Evolutionary conservation across 306 rosid genomes (phyloP).

Genomic region (Arachis stenosperma): DNA sequence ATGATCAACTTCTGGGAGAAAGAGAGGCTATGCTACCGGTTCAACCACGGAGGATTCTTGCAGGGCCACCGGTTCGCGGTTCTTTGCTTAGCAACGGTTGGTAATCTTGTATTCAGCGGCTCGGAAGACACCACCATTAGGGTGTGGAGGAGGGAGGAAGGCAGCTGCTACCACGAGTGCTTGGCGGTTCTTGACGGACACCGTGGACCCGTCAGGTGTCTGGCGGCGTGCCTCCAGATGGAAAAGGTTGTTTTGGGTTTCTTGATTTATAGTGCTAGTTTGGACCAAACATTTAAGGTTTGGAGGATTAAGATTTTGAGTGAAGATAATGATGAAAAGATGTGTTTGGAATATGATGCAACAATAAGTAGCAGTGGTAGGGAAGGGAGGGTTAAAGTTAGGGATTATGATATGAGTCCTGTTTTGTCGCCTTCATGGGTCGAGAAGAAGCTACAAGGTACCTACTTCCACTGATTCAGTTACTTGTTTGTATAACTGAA

Average conservation of each 20-base stretch:
- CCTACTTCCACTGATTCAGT: slow-evolving; percentile 26
- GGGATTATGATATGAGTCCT: slow-evolving; percentile 53
- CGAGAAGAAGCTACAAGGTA: slow-evolving; percentile 61
- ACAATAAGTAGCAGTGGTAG: not conserved
- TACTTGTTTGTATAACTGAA: too few species aligned
- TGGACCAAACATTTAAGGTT: slow-evolving; percentile 71
- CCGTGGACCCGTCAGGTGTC: slow-evolving; percentile 76
- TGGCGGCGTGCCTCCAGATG: slow-evolving; percentile 69
- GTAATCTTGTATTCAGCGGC: slow-evolving; percentile 71
- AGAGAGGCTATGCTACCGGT: slow-evolving; percentile 62
- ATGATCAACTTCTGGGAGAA: slow-evolving; percentile 71
- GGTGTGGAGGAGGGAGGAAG: slow-evolving; percentile 73
- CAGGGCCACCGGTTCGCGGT: slow-evolving; percentile 74
- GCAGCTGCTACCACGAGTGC: slow-evolving; percentile 71
- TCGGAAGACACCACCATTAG: slow-evolving; percentile 79
- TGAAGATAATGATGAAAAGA: slow-evolving; percentile 53
- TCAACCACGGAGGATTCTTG: slow-evolving; percentile 72
- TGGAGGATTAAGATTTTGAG: slow-evolving; percentile 73
- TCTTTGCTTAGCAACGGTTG: slow-evolving; percentile 64
- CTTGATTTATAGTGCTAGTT: slow-evolving; percentile 67
- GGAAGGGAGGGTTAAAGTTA: slow-evolving; percentile 33
- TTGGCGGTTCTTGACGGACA: slow-evolving; percentile 76
- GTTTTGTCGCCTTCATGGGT: slow-evolving; percentile 79
- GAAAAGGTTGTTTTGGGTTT: slow-evolving; percentile 63
- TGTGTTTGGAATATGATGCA: slow-evolving; percentile 27